Conservation (phyloP, 371 early-diverging fungal genomes). For the Apophysomyces sp. region DNA sequence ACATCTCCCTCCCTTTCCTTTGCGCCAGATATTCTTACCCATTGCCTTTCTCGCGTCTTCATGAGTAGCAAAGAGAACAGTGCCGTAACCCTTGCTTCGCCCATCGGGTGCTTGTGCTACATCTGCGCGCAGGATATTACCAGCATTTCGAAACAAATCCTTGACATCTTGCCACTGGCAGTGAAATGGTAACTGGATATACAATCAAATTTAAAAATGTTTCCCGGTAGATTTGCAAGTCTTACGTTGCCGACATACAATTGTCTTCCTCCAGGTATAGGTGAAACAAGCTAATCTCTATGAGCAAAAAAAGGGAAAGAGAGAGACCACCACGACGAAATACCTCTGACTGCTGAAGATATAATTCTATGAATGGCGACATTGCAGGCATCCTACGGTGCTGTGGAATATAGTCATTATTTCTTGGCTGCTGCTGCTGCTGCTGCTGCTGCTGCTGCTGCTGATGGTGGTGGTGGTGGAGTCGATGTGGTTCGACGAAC, state of each 20-base stretch:
- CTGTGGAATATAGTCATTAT: background rate
- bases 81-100: constrained; percentile 69
- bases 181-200: constrained; percentile 55
- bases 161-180: constrained; percentile 80
- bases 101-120: constrained; percentile 62
- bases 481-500: constrained; percentile 20
- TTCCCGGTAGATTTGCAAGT: background rate
- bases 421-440: background rate
- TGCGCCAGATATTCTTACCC: constrained; percentile 20
- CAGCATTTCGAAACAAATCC: constrained; percentile 71
- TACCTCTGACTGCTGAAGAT: background rate
- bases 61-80: constrained; percentile 62
- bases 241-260: constrained; percentile 70
- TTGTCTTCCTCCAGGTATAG: constrained; percentile 40
- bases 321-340: background rate
- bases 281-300: background rate
- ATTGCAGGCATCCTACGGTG: background rate
- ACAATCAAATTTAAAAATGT: background rate
- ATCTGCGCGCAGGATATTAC: constrained; percentile 68
- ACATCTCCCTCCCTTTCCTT: background rate
- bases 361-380: background rate
- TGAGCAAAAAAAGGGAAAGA: background rate
- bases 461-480: background rate
- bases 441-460: background rate
- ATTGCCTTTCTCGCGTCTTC: constrained; percentile 65